These are phyloP conservation scores for Sporothrix pallida DNA, from an alignment of 2,329 filamentous ascomycete genomes.

Conservation along the genomic window DNA sequence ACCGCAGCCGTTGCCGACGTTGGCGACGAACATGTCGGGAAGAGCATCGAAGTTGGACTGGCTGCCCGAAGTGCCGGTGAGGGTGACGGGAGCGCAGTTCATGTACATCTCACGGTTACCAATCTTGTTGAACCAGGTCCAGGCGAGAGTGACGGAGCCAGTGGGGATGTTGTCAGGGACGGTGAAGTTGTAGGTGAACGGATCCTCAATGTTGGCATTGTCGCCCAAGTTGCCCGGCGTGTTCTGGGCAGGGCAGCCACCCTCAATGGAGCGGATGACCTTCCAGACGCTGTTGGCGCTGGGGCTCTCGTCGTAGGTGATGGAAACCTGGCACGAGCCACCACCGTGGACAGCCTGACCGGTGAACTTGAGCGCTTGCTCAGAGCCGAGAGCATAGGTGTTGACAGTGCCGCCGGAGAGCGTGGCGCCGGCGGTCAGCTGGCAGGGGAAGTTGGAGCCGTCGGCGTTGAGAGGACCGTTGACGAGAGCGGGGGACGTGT, in stretches of 20 bases:
- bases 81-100: slow-evolving; percentile 82
- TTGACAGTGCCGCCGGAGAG: slow-evolving; percentile 60
- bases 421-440: slow-evolving; percentile 58
- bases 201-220: slow-evolving; percentile 51
- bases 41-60: slow-evolving; percentile 64
- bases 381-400: slow-evolving; percentile 66
- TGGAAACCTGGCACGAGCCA: slow-evolving; percentile 86
- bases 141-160: slow-evolving; percentile 82
- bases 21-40: slow-evolving; percentile 77
- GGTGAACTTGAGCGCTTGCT: slow-evolving; percentile 66
- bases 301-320: slow-evolving; percentile 78
- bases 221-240: slow-evolving; percentile 62
- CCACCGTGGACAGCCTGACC: slow-evolving; percentile 85
- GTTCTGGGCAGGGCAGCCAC: slow-evolving; percentile 76
- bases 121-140: slow-evolving; percentile 93
- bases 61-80: slow-evolving; percentile 60
- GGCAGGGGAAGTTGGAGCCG: slow-evolving; percentile 83
- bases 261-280: slow-evolving; percentile 86
- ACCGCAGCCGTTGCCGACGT: slow-evolving; percentile 63
- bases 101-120: slow-evolving; percentile 98
- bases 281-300: slow-evolving; percentile 75
- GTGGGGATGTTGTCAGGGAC: slow-evolving; percentile 74
- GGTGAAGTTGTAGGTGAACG: slow-evolving; percentile 69
- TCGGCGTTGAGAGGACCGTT: slow-evolving; percentile 67
- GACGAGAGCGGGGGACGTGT: slow-evolving; percentile 48